Evolutionary conservation across 257 asterid genomes (phyloP).

Genomic region (Lycium ferocissimum): DNA sequence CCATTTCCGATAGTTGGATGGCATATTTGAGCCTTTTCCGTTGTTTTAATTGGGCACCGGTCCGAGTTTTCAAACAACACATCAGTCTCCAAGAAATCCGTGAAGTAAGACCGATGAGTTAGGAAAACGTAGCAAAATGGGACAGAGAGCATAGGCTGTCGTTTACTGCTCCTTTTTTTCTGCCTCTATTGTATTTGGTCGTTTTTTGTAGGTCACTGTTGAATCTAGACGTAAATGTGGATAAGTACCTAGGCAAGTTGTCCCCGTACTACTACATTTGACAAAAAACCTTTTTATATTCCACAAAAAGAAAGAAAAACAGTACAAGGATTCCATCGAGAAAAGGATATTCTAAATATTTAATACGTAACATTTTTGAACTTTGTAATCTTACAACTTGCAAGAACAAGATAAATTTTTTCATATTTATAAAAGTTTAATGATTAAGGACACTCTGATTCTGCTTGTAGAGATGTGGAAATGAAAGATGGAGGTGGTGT

Average conservation of each 20-base stretch:
- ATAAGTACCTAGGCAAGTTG: constrained; percentile 10
- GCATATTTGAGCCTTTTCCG: too few relatives aligned
- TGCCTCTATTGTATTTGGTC: neutral
- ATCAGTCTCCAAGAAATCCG: constrained; percentile 9
- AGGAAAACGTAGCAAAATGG: neutral
- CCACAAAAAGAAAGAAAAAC: neutral
- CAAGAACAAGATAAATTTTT: neutral
- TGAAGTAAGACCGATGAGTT: neutral
- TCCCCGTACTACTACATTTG: neutral
- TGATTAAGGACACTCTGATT: neutral
- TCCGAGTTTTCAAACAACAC: neutral
- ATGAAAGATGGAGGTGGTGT: neutral
- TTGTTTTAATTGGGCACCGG: too few relatives aligned
- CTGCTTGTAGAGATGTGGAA: neutral
- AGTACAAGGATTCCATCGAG: neutral
- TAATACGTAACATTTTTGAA: neutral
- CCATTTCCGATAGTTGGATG: too few relatives aligned
- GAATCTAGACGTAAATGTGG: constrained; percentile 8
- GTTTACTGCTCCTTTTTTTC: neutral
- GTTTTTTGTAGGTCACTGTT: neutral
- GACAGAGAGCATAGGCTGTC: neutral
- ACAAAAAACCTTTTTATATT: neutral
- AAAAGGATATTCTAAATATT: neutral
- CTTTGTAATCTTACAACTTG: neutral
- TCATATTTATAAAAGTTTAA: neutral